Percentiles rank a stretch among this genome's conserved stretches.
These are phyloP conservation scores for Prunella vulgaris DNA, from an alignment of 257 asterid species.

Conservation along the genomic window DNA sequence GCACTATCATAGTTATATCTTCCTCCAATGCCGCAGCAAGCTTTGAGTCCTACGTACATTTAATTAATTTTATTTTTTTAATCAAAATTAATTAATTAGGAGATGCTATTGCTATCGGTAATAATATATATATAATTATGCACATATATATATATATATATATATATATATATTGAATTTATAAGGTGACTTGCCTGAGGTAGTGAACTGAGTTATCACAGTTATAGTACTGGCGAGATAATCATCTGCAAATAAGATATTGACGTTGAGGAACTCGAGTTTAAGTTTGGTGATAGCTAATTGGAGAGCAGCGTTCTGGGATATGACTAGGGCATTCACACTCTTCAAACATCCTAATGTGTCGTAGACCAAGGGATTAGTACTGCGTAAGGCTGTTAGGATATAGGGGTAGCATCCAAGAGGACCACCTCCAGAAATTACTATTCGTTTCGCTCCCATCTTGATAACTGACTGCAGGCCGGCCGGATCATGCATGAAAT, in stretches of 20 bases:
- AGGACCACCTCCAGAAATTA: background rate
- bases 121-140: too few relatives aligned
- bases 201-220: background rate
- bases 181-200: background rate
- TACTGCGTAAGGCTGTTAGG: conserved; percentile 15
- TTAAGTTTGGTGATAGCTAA: background rate
- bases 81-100: too few relatives aligned
- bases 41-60: too few relatives aligned
- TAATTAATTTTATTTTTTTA: too few relatives aligned
- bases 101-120: too few relatives aligned
- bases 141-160: too few relatives aligned
- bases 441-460: background rate
- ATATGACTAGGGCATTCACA: background rate
- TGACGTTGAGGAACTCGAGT: background rate
- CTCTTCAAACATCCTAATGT: conserved; percentile 23
- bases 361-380: conserved; percentile 2
- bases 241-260: background rate
- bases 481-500: background rate
- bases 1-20: too few relatives aligned
- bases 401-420: conserved; percentile 26
- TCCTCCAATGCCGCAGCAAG: too few relatives aligned
- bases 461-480: background rate
- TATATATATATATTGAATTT: too few relatives aligned
- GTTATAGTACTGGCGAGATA: background rate
- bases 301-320: background rate